Conservation (phyloP, 352 stramenopile genomes). For the Pythium brassicae region DNA sequence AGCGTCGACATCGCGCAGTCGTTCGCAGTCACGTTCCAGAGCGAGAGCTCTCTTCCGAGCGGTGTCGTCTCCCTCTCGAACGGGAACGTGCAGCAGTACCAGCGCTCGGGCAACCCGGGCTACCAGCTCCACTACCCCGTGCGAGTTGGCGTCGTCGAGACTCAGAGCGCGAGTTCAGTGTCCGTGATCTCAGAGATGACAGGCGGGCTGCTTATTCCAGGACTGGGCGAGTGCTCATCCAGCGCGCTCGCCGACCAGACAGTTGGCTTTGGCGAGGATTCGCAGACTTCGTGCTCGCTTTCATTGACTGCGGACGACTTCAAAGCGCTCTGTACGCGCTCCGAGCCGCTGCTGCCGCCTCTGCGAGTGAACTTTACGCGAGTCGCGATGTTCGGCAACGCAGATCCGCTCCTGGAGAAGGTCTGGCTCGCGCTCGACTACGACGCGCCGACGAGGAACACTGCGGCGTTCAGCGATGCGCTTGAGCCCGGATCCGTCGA, state of each 20-base stretch:
- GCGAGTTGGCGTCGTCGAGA: conserved; percentile 23
- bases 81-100: conserved; percentile 30
- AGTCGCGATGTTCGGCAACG: conserved; percentile 36
- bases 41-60: conserved; percentile 8
- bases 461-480: conserved; percentile 16
- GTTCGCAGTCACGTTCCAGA: conserved; percentile 32
- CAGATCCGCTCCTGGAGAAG: conserved; percentile 26
- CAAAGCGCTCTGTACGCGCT: conserved; percentile 20
- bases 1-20: conserved; percentile 20
- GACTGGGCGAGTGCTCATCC: conserved; percentile 22
- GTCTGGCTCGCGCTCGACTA: conserved; percentile 43
- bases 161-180: conserved; percentile 3
- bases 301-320: conserved; percentile 23
- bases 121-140: conserved; percentile 30
- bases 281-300: conserved; percentile 26
- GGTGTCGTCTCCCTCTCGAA: conserved; percentile 20
- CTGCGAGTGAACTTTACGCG: conserved; percentile 39
- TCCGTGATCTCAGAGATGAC: conserved; percentile 28
- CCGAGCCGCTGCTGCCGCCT: conserved; percentile 8
- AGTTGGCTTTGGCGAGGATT: conserved; percentile 36
- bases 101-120: conserved; percentile 35
- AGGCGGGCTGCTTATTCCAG: conserved; percentile 21
- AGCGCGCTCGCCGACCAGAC: conserved; percentile 1
- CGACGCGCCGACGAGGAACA: conserved; percentile 20
- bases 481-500: conserved; percentile 17